Percentiles rank a stretch among this genome's conserved stretches.
These are phyloP conservation scores for Macadamia integrifolia DNA, from an alignment of 164 flowering plant genomes.

Conservation along the genomic window DNA sequence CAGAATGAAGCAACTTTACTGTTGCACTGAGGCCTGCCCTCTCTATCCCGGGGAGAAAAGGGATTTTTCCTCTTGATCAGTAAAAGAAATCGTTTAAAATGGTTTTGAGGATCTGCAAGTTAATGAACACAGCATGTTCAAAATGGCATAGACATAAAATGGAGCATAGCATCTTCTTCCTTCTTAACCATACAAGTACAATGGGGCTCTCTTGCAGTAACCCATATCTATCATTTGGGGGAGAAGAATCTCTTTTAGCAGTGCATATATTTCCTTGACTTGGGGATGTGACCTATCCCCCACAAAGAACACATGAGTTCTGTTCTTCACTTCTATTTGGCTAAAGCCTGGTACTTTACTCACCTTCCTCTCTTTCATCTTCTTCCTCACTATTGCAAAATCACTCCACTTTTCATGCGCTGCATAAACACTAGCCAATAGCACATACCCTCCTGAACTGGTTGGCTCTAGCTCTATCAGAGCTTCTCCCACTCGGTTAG, in stretches of 20 bases:
- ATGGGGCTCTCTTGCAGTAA: slow-evolving; percentile 5
- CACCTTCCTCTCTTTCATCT: slow-evolving; percentile 50
- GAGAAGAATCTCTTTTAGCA: slow-evolving; percentile 31
- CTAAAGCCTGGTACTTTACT: slow-evolving; percentile 51
- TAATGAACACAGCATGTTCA: too few species aligned
- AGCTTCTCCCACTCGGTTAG: slow-evolving; percentile 31
- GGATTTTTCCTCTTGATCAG: too few species aligned
- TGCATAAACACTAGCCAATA: slow-evolving; percentile 46
- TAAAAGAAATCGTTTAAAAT: too few species aligned
- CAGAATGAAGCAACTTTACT: too few species aligned
- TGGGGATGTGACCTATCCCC: slow-evolving; percentile 46
- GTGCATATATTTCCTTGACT: slow-evolving; percentile 24
- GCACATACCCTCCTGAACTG: slow-evolving; percentile 41
- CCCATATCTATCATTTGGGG: slow-evolving; percentile 35
- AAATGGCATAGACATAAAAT: too few species aligned
- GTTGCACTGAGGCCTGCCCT: too few species aligned
- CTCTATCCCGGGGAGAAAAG: too few species aligned
- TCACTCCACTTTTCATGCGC: slow-evolving; percentile 48
- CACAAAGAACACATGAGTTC: slow-evolving; percentile 33
- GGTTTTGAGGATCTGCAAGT: too few species aligned
- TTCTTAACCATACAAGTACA: not conserved
- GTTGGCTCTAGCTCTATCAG: slow-evolving; percentile 41
- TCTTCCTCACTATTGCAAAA: slow-evolving; percentile 40
- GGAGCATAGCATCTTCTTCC: not conserved
- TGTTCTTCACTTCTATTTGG: slow-evolving; percentile 44